phyloP scores from a whole-genome alignment of 2,329 filamentous ascomycete genomes.

The Davidsoniella virescens region DNA sequence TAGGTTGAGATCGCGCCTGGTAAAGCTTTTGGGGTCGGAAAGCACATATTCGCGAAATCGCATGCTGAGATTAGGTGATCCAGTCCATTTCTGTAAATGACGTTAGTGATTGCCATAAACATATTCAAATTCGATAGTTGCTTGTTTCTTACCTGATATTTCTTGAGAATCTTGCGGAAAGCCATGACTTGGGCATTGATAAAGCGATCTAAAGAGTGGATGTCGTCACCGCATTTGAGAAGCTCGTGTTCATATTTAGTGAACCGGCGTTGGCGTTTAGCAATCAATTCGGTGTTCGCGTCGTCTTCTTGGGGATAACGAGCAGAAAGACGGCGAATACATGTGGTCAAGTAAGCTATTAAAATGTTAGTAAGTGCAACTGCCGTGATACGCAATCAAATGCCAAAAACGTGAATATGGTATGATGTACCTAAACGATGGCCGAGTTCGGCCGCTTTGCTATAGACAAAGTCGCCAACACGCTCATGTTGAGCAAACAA shows the following conservation, averaged over 20 bases:
- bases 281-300: conserved; percentile 13
- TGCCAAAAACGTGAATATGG: not conserved
- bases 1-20: conserved; percentile 44
- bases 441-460: conserved; percentile 64
- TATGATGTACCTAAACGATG: conserved; percentile 44
- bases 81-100: conserved; percentile 56
- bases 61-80: conserved; percentile 45
- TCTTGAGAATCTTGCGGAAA: conserved; percentile 72
- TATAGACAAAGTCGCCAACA: conserved; percentile 61
- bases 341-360: conserved; percentile 32
- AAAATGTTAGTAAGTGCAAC: conserved; percentile 14
- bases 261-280: conserved; percentile 34
- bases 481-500: conserved; percentile 61
- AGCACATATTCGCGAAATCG: conserved; percentile 54
- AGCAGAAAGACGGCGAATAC: conserved; percentile 30
- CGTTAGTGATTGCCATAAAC: not conserved
- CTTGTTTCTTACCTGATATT: conserved; percentile 45
- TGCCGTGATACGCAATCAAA: not conserved
- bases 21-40: conserved; percentile 53
- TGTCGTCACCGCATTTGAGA: conserved; percentile 50
- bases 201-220: conserved; percentile 54
- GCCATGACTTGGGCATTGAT: conserved; percentile 57
- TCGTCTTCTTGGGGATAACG: conserved; percentile 22
- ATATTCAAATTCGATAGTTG: not conserved
- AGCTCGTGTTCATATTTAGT: conserved; percentile 37